Base-by-base conservation (phyloP, 768 basidiomycete genomes). In the Tubosaeta sp. region DNA sequence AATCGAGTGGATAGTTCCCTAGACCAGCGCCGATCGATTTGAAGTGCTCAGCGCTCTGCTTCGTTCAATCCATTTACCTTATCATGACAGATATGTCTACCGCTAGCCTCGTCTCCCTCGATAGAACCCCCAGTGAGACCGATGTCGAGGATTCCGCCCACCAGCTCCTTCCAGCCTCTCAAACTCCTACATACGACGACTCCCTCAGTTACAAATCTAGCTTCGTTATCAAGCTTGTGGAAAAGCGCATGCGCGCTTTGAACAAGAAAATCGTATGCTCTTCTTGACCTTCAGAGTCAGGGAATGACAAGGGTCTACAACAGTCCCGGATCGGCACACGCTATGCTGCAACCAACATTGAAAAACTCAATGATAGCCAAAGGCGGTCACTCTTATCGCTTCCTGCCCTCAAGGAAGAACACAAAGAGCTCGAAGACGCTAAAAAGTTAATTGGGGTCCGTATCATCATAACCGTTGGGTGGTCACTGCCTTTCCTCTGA, bases 301-400 rank as follows among this genome's bases (percentile, higher is more conserved):
- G 57, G 43, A 32, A 37, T 34, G 34, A 46, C 55, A 44, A 59
- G 29, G 48, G 50, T 49, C 41, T 32, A 37, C 46, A 27, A 35
- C 59, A 95, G 93, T 75, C 77, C 54, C 83, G 92, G 56, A 81
- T 91, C 75, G 75, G 27, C 27, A 29, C 84, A 45, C 71, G 74
- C 10, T 94, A 95, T 66, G 80, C 86, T 33, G 61, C 81, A 3
- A 85, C 80, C 22, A 82, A 84, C 27, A 68, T 77, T 4, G 82
- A 84, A 50, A 86, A 86, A 62, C 79, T 95, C 51, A 91, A 95
- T 57, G 89, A 92, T 38, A 93, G 95, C 69, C 93, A 97, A 71
- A 86, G 78, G 57, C 82, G 84, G 32, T 76, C 80, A 2, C 62
- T 94, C 48, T 86, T 82, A 57, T 83, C 80, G 14, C 81, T 95